Conservation (phyloP, 768 basidiomycete genomes). For the Chlorophyllum brunneum region DNA sequence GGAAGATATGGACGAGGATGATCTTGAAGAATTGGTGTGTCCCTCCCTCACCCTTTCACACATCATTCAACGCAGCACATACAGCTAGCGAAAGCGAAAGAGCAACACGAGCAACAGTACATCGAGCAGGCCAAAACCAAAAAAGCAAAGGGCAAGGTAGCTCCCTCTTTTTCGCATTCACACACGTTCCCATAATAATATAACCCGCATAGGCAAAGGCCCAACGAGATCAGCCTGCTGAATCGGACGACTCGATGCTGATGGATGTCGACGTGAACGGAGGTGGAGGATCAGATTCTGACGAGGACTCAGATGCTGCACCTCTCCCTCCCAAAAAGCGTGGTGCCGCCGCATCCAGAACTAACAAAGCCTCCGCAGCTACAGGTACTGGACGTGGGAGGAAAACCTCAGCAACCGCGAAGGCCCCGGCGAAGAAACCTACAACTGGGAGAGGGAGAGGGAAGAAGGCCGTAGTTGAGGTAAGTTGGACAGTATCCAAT, state of each 20-base stretch:
- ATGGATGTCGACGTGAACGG: slow-evolving; percentile 60
- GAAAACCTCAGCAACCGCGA: slow-evolving; percentile 23
- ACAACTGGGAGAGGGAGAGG: slow-evolving; percentile 45
- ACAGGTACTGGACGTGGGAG: slow-evolving; percentile 30
- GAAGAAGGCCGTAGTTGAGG: slow-evolving; percentile 45
- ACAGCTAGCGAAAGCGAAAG: slow-evolving; percentile 69
- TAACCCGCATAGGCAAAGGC: slow-evolving; percentile 43
- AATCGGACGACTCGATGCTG: slow-evolving; percentile 75
- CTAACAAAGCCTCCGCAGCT: slow-evolving; percentile 28
- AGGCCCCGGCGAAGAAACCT: slow-evolving; percentile 32
- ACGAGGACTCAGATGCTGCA: slow-evolving; percentile 48
- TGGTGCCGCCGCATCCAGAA: slow-evolving; percentile 22
- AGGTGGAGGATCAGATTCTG: slow-evolving; percentile 50
- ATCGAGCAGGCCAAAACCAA: slow-evolving; percentile 38
- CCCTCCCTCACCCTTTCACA: slow-evolving; percentile 8
- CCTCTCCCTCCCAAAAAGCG: slow-evolving; percentile 42
- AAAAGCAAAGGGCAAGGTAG: slow-evolving; percentile 42
- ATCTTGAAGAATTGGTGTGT: slow-evolving; percentile 68
- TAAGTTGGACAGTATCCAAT: slow-evolving; percentile 11
- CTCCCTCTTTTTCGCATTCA: not conserved
- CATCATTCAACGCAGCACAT: not conserved
- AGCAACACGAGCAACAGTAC: slow-evolving; percentile 64
- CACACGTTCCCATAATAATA: not conserved
- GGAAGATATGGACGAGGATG: slow-evolving; percentile 67
- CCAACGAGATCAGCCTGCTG: slow-evolving; percentile 42